These are phyloP conservation scores for Anthracocystis walkeri DNA, from an alignment of 1,284 basidiomycete species.

Conservation along the genomic window DNA sequence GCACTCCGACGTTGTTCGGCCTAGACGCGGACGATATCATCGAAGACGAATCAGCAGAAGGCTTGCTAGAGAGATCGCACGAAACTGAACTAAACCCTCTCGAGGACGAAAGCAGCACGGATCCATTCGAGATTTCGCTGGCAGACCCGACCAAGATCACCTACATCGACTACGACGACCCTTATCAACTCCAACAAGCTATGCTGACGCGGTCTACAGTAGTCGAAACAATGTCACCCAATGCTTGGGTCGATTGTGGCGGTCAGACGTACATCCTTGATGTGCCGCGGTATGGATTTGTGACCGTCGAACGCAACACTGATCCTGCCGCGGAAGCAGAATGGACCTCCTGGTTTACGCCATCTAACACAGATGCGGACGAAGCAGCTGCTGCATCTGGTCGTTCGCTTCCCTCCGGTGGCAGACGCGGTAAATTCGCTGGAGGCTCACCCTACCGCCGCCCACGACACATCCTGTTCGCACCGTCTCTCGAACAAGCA, in stretches of 20 bases:
- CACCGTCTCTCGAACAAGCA: constrained; percentile 71
- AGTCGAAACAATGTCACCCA: constrained; percentile 74
- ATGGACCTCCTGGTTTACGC: constrained; percentile 40
- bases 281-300: constrained; percentile 78
- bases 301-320: constrained; percentile 76
- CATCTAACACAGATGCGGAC: constrained; percentile 43
- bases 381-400: constrained; percentile 42
- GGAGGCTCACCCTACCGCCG: constrained; percentile 49
- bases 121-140: constrained; percentile 27
- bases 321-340: constrained; percentile 45
- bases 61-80: constrained; percentile 29
- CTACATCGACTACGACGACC: constrained; percentile 84
- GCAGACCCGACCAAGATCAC: constrained; percentile 74
- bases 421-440: not conserved
- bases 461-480: constrained; percentile 32
- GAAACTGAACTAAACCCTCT: constrained; percentile 2
- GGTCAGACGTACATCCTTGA: constrained; percentile 81
- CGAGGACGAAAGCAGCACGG: not conserved
- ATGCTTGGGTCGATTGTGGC: constrained; percentile 86
- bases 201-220: constrained; percentile 73
- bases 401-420: not conserved
- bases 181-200: constrained; percentile 73
- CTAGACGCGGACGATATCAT: constrained; percentile 80
- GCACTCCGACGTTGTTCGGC: constrained; percentile 86
- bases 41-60: constrained; percentile 69